A percentile compares a stretch with the other conserved stretches of the same genome.
These are phyloP conservation scores for Mycena olivaceomarginata DNA, from an alignment of 768 basidiomycete species.

Conservation along the genomic window DNA sequence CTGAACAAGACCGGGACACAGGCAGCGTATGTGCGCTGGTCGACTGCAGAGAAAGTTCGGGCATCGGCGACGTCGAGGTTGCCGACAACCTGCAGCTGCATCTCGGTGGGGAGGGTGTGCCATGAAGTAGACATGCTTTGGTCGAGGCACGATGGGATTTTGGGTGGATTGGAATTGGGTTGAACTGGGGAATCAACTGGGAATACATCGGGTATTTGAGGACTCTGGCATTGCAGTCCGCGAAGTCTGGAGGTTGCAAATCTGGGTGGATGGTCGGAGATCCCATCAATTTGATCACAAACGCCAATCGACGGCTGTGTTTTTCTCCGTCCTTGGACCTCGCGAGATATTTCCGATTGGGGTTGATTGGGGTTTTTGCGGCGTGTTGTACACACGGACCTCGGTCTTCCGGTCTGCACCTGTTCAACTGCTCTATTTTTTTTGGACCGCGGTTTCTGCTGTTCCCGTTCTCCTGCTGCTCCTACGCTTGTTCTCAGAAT, in stretches of 20 bases:
- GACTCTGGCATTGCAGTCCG: constrained; percentile 30
- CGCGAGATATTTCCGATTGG: not conserved
- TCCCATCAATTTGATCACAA: constrained; percentile 22
- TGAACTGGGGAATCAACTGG: constrained; percentile 26
- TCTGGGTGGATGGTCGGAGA: constrained; percentile 27
- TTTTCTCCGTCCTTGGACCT: not conserved
- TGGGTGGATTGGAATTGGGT: constrained; percentile 24
- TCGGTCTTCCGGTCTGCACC: not conserved
- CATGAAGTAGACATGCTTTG: constrained; percentile 59
- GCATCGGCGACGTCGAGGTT: constrained; percentile 67
- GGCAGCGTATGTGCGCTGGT: constrained; percentile 69
- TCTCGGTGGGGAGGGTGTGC: constrained; percentile 78
- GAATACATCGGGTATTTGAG: constrained; percentile 38
- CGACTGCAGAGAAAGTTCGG: constrained; percentile 68
- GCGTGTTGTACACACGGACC: not conserved
- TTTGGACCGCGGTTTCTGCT: not conserved
- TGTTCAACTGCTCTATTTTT: not conserved
- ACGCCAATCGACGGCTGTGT: constrained; percentile 27
- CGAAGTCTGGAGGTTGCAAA: constrained; percentile 43
- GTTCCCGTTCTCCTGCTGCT: not conserved
- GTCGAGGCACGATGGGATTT: not conserved
- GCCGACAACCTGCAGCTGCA: constrained; percentile 76
- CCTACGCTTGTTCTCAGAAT: constrained; percentile 4
- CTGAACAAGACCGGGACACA: constrained; percentile 78
- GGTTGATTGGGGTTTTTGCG: not conserved